Conservation (phyloP, 2,329 filamentous ascomycete genomes). For the Trichophaea hybrida region DNA sequence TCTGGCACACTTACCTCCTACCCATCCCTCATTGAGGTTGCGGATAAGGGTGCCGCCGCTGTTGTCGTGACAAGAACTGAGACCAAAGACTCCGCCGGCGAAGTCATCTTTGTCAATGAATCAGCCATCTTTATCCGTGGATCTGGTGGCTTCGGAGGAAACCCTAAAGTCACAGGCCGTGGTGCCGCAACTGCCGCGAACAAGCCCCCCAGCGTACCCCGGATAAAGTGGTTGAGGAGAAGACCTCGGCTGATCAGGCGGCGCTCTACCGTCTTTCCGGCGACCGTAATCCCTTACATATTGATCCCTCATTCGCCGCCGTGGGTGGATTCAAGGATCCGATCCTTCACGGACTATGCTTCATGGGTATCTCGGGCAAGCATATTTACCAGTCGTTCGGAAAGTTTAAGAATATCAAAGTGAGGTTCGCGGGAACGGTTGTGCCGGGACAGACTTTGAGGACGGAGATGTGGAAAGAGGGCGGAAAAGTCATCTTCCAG, state of each 20-base stretch:
- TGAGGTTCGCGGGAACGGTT: slow-evolving; percentile 74
- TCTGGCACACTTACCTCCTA: slow-evolving; percentile 60
- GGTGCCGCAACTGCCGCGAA: slow-evolving; percentile 69
- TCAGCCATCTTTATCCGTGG: slow-evolving; percentile 83
- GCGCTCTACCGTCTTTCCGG: slow-evolving; percentile 85
- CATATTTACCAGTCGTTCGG: slow-evolving; percentile 77
- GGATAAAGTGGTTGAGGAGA: slow-evolving; percentile 70
- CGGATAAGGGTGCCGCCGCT: slow-evolving; percentile 87
- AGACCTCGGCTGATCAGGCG: slow-evolving; percentile 80
- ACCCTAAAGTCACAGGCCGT: slow-evolving; percentile 60
- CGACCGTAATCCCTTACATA: slow-evolving; percentile 90
- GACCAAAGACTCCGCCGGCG: slow-evolving; percentile 70
- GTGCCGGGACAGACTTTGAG: slow-evolving; percentile 76
- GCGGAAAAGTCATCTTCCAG: slow-evolving; percentile 67
- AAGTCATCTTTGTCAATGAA: slow-evolving; percentile 95
- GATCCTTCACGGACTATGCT: slow-evolving; percentile 94
- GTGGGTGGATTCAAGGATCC: slow-evolving; percentile 88
- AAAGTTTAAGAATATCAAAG: slow-evolving; percentile 78
- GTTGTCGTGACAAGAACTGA: slow-evolving; percentile 66
- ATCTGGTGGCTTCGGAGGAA: slow-evolving; percentile 76
- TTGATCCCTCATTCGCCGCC: slow-evolving; percentile 88
- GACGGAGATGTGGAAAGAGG: slow-evolving; percentile 91
- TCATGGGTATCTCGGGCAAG: slow-evolving; percentile 81
- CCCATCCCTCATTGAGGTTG: slow-evolving; percentile 75
- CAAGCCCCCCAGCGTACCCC: slow-evolving; percentile 62